A percentile compares a stretch with the other conserved stretches of the same genome.
Conservation (phyloP, 2,329 filamentous ascomycete species). For the Fusarium incarnatum region DNA sequence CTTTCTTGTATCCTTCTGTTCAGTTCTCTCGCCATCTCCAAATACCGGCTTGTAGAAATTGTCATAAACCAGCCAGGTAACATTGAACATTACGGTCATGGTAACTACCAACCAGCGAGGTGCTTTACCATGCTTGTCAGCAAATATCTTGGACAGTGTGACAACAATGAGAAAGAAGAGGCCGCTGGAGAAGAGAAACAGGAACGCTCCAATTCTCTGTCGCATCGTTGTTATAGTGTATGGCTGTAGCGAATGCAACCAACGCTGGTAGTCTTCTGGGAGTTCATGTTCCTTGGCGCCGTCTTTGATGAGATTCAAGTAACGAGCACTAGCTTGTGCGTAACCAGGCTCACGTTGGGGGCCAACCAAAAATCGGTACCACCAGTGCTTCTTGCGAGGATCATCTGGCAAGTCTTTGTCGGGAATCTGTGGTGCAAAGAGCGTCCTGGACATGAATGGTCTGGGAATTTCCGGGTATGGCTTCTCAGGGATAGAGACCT, state of each 20-base stretch:
- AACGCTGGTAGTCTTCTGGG: slow-evolving; percentile 80
- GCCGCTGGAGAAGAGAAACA: slow-evolving; percentile 70
- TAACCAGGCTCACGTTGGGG: slow-evolving; percentile 73
- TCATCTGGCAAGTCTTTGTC: slow-evolving; percentile 48
- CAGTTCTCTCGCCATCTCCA: slow-evolving; percentile 85
- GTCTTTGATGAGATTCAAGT: slow-evolving; percentile 81
- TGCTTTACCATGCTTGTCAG: slow-evolving; percentile 73
- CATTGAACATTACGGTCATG: slow-evolving; percentile 63
- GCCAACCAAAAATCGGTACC: slow-evolving; percentile 59
- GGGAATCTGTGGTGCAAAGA: slow-evolving; percentile 74
- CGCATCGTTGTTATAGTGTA: slow-evolving; percentile 75
- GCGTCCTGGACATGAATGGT: slow-evolving; percentile 85
- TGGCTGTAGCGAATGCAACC: slow-evolving; percentile 74
- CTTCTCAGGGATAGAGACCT: slow-evolving; percentile 70
- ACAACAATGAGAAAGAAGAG: slow-evolving; percentile 68
- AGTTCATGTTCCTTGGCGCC: slow-evolving; percentile 85
- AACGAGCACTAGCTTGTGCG: slow-evolving; percentile 85
- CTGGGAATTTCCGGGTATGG: slow-evolving; percentile 64
- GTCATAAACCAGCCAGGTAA: slow-evolving; percentile 61
- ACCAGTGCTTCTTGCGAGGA: slow-evolving; percentile 56
- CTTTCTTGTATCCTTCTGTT: slow-evolving; percentile 42
- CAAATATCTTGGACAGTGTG: slow-evolving; percentile 57
- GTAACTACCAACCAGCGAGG: slow-evolving; percentile 74
- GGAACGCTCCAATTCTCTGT: slow-evolving; percentile 72
- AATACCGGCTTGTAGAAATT: slow-evolving; percentile 69